Conservation (phyloP, 495 filamentous ascomycete species). For the Penicillium waksmanii region DNA sequence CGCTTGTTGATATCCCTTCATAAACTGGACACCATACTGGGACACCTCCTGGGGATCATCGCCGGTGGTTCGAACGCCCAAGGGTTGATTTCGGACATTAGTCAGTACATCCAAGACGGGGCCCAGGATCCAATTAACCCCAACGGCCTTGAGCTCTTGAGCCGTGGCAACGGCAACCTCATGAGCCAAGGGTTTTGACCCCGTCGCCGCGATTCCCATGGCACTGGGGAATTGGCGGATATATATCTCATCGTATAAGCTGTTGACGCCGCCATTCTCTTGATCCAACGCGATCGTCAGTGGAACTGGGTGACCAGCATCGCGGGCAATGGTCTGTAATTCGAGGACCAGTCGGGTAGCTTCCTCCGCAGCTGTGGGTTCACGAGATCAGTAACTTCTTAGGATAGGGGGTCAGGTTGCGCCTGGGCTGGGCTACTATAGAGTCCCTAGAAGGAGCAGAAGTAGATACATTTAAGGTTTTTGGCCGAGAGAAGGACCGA, state of each 20-base stretch:
- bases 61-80: slow-evolving; percentile 80
- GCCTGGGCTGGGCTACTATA: not conserved
- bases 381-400: slow-evolving; percentile 23
- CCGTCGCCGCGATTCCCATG: slow-evolving; percentile 88
- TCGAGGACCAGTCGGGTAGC: slow-evolving; percentile 81
- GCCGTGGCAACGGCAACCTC: slow-evolving; percentile 85
- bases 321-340: slow-evolving; percentile 82
- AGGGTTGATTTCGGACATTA: slow-evolving; percentile 82
- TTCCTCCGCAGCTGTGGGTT: slow-evolving; percentile 71
- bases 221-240: slow-evolving; percentile 89
- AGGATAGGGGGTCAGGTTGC: not conserved
- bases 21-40: slow-evolving; percentile 80
- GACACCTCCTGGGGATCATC: slow-evolving; percentile 92
- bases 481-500: slow-evolving; percentile 86
- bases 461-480: slow-evolving; percentile 78
- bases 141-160: slow-evolving; percentile 81
- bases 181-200: slow-evolving; percentile 75
- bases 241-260: slow-evolving; percentile 87
- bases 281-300: slow-evolving; percentile 86
- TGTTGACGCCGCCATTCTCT: slow-evolving; percentile 95
- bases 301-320: slow-evolving; percentile 84
- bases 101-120: slow-evolving; percentile 89
- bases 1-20: slow-evolving; percentile 87
- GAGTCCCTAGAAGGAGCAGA: slow-evolving; percentile 6
- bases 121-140: slow-evolving; percentile 88